Conservation (phyloP, 306 rosid genomes). For the Lathyrus oleraceus region DNA sequence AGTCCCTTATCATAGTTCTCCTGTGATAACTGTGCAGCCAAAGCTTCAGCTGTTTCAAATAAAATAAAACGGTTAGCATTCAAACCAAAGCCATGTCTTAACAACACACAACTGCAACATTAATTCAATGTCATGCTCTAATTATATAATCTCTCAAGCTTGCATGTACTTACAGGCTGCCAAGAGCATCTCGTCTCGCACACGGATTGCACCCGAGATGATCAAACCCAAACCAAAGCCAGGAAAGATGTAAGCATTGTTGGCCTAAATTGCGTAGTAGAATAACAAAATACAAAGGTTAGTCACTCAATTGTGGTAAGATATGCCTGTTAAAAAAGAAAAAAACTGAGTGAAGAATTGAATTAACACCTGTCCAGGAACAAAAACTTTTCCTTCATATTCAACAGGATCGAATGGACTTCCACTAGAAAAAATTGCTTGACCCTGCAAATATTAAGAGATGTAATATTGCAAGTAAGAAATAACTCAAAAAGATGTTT, state of each 20-base stretch:
- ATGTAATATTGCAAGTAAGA: neutral
- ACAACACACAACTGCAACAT: neutral
- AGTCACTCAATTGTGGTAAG: constrained; percentile 27
- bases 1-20: constrained; percentile 81
- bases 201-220: constrained; percentile 93
- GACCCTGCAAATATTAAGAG: constrained; percentile 58
- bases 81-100: neutral
- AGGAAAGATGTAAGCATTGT: constrained; percentile 97
- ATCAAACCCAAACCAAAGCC: constrained; percentile 95
- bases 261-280: constrained; percentile 61
- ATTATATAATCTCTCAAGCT: constrained; percentile 15
- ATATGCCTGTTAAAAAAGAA: constrained; percentile 25
- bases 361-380: constrained; percentile 87
- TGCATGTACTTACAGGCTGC: constrained; percentile 82
- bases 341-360: neutral
- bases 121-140: neutral
- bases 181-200: constrained; percentile 88
- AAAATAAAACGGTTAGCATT: constrained; percentile 12
- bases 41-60: constrained; percentile 76
- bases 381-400: constrained; percentile 66
- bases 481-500: constrained; percentile 9
- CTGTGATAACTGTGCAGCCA: constrained; percentile 75
- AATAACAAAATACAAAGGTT: constrained; percentile 21
- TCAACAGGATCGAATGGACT: constrained; percentile 88
- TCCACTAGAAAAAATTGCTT: constrained; percentile 89